Conservation (phyloP, 495 filamentous ascomycete genomes). For the Pseudotulostoma volvatum region DNA sequence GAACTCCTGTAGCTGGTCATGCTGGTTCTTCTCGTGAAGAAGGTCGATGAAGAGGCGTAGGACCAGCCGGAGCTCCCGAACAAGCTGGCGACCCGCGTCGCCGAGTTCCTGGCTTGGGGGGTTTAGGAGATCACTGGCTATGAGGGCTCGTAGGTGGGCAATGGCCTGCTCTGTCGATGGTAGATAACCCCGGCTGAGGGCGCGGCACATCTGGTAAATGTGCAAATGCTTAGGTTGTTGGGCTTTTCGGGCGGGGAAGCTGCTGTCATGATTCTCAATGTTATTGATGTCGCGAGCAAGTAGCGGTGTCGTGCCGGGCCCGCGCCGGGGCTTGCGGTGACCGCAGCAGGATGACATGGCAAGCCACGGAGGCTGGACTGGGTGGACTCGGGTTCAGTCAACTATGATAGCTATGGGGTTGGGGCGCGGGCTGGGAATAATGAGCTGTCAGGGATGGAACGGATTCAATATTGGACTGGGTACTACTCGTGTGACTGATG, state of each 20-base stretch:
- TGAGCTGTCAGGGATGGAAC: too few relatives aligned
- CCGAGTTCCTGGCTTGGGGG: conserved; percentile 60
- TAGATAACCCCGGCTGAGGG: conserved; percentile 75
- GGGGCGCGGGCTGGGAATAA: too few relatives aligned
- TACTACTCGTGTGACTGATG: too few relatives aligned
- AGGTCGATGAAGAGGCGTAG: conserved; percentile 61
- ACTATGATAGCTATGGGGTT: too few relatives aligned
- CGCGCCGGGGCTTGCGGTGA: conserved; percentile 20
- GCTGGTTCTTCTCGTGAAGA: conserved; percentile 59
- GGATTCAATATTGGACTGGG: too few relatives aligned
- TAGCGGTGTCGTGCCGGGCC: conserved; percentile 53
- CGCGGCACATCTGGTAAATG: conserved; percentile 78
- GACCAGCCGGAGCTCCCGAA: conserved; percentile 55
- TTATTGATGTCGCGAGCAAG: conserved; percentile 76
- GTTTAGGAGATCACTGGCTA: conserved; percentile 64
- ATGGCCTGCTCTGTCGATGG: conserved; percentile 76
- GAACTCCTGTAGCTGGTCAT: conserved; percentile 83
- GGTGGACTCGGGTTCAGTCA: too few relatives aligned
- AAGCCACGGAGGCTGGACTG: too few relatives aligned
- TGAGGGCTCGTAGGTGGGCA: conserved; percentile 62
- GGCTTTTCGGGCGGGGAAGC: conserved; percentile 59
- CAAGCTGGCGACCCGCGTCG: conserved; percentile 53
- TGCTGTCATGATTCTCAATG: conserved; percentile 62
- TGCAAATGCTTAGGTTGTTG: too few relatives aligned
- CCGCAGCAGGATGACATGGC: conserved; percentile 40